Evolutionary conservation across 2,329 filamentous ascomycete species (phyloP), one percentile per base, ranked within the genome.

Genomic region (Phyllosticta citribraziliensis): DNA sequence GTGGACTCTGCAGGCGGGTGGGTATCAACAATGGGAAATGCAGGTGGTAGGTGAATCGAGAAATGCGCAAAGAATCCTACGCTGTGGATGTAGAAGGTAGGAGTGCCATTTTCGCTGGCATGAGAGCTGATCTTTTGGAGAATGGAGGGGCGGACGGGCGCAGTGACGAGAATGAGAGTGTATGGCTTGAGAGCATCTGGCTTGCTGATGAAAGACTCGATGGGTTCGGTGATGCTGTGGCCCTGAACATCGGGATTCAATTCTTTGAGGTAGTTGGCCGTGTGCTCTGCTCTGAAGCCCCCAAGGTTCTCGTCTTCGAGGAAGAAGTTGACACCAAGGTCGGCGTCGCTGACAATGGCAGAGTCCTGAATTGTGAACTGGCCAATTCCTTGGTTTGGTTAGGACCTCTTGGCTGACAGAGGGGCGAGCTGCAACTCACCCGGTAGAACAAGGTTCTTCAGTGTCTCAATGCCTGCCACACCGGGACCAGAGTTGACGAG

Each of bases 271-370:
- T 93, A 80, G 64, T 87, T 85, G 62, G 87, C 86, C 60, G 88
- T 89, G 70, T 88, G 86, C 71, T 91, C 83, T 1, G 93, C 90
- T 66, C 94, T 85, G 25, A 85, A 85, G 68, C 86, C 86, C 58
- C 91, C 92, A 47, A 96, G 72, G 65, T 85, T 88, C 56, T 81
- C 78, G 67, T 94, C 85, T 64, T 96, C 90, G 0, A 99, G 80
- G 70, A 99, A 99, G 80, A 99, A 99, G 76, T 99, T 99, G 64
- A 97, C 88, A 4, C 95, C 94, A 51, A 99, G 79, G 69, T 99
- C 94, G 52, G 85, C 80, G 66, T 96, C 87, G 1, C 79, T 80
- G n/a, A 99, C 92, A 2, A 82, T 73, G 1, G 85, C 83, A 6
- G 88, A 85, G 69, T 99, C 94, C 58, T 88, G 87, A 64, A 99